A percentile compares a stretch with the other conserved stretches of the same genome.
Conservation (phyloP, 2,329 filamentous ascomycete species). For the Epichloe festucae region DNA sequence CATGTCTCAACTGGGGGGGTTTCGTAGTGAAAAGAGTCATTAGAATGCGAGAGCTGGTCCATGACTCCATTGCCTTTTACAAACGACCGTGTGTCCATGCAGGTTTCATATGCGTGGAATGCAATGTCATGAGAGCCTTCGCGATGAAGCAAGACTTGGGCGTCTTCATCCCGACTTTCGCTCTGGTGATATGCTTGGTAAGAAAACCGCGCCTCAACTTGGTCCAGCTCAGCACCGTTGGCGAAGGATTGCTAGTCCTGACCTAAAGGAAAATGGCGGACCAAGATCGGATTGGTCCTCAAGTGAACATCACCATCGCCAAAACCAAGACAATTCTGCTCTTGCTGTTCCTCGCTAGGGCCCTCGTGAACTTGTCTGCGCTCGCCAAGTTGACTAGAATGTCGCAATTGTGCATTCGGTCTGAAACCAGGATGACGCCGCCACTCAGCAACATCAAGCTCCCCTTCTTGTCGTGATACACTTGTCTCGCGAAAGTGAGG, state of each 20-base stretch:
- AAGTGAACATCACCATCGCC: neutral
- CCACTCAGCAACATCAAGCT: constrained; percentile 8
- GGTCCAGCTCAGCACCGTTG: neutral
- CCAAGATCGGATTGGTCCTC: neutral
- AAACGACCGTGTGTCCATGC: neutral
- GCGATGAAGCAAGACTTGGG: neutral
- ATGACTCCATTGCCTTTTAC: neutral
- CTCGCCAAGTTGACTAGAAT: constrained; percentile 29
- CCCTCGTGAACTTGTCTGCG: constrained; percentile 5
- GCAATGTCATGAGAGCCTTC: neutral
- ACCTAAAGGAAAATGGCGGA: neutral
- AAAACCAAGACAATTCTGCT: constrained; percentile 2
- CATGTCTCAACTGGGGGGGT: constrained; percentile 50
- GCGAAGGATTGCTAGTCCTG: constrained; percentile 4
- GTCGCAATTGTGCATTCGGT: constrained; percentile 13
- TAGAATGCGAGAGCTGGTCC: neutral
- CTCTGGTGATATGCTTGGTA: neutral
- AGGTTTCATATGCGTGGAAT: neutral
- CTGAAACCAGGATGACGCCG: constrained; percentile 17
- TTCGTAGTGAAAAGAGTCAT: constrained; percentile 35
- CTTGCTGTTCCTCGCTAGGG: constrained; percentile 17
- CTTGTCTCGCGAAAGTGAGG: constrained; percentile 12
- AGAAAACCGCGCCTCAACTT: neutral
- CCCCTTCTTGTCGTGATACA: constrained; percentile 2
- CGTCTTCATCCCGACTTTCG: neutral